Base-by-base conservation (phyloP, 2,329 filamentous ascomycete genomes). In the Coniella lustricola region DNA sequence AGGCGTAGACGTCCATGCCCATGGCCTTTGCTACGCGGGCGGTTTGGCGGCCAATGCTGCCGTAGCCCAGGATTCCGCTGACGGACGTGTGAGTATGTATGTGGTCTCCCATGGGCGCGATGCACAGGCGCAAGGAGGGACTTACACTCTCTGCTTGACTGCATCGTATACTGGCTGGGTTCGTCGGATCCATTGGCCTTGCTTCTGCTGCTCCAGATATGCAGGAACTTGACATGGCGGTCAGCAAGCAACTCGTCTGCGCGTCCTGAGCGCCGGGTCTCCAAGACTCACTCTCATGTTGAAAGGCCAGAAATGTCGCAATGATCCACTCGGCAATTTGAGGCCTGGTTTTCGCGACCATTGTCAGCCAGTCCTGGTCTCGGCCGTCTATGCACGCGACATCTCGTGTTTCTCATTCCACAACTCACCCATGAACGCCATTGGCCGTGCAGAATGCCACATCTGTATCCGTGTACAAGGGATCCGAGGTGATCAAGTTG, bases 1-100 rank as follows among this genome's bases (percentile, higher is more conserved):
- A 90, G 1, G 86, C 87, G 60, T 89, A 72, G 0, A 91, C 77
- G 22, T 80, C 72, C 75, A 87, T 83, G 16, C 86, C 87, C 57
- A 88, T 64, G 2, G 83, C 82, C 13, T 71, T 72, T 10, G 77
- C 77, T 3, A 87, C 73, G 8, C 74, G 71, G 3, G 75, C 76
- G 4, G 67, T 67, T 50, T 79, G 75, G 0, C 76, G 67, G 8
- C 76, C 76, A 46, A 79, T 78, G 46, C 66, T 67, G 13, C 76
- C 75, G 52, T 79, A 79, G 7, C 76, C 75, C 3, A 79, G 63
- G 20, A 79, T 74, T 3, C 73, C 73, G 40, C 72, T 74, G 53
- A 1, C 9, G 4, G 3, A 20, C 29, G 54, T 32, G 52, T 52
- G 4, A 20, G 2, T 33, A 3, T 20, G 7, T 22, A 14, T 13